Base-by-base conservation (phyloP, 2,329 filamentous ascomycete genomes). In the Xylaria sp. region DNA sequence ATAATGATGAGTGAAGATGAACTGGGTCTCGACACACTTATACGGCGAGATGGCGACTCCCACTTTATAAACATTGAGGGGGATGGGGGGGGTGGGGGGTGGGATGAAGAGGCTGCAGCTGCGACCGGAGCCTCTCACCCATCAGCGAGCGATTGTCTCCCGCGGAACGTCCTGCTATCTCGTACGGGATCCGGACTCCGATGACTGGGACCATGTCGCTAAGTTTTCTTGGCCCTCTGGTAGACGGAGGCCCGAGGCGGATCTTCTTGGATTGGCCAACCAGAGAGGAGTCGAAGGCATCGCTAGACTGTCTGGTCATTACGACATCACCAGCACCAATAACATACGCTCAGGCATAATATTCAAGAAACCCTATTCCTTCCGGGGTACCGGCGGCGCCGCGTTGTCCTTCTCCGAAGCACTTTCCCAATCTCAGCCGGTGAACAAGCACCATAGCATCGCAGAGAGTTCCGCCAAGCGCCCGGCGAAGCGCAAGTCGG, bases 151-250 rank as follows among this genome's bases (percentile, higher is more conserved):
- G 48, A 50, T 50, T 30, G 19, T 30, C 48, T 50, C 48, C 19
- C 48, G 48, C 5, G 19, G 18, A 11, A 50, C 48, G n/a, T 50
- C 19, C 19, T 50, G 48, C 19, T 70, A 70, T 66, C 65, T 73
- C 39, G 70, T 73, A 63, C 63, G 49, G 46, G 46, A 48, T 48
- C 52, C 52, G 69, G 50, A 56, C 54, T 70, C 70, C 3, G 51
- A 61, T 60, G 59, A 39, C 63, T 74, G 69, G 69, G 54, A 65
- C 52, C 67, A 65, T 58, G 67, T 69, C 55, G 44, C 74, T 23
- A 74, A 74, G 55, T 71, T 71, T 58, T 72, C 71, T 58, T 74
- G 72, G 72, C 71, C 71, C 18, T 71, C 67, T 69, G 67, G 63
- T 3, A 67, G 64, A 50, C 62, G 68, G 0, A 68, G 67, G 58